Base-by-base conservation (phyloP, 495 filamentous ascomycete genomes). In the Penicillium nucicola region DNA sequence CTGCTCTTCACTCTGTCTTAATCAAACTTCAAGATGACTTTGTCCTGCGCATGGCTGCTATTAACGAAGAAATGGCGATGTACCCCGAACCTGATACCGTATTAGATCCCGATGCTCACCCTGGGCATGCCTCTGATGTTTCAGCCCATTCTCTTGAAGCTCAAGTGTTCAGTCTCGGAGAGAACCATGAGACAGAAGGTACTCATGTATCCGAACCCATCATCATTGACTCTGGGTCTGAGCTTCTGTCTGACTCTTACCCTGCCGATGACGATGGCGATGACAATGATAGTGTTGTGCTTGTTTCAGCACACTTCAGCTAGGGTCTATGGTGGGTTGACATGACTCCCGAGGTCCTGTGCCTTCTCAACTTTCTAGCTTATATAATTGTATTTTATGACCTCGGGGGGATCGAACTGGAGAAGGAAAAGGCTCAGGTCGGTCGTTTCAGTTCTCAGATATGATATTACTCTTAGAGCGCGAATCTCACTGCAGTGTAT, bases 1-100 rank as follows among this genome's bases (percentile, higher is more conserved):
- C 72, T 4, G 74, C 77, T 1, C 67, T 97, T 15, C 65, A 66
- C 5, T 69, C 69, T 15, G 93, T 89, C 78, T 63, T 97, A 45
- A 75, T 70, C 40, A 80, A 78, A 32, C 66, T 96, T 17, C 87
- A 92, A 60, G 80, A 79, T 43, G 87, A 96, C 43, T 96, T 96
- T 62, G 77, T 86, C 5, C 58, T 75, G 10, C 71, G 80, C 19
- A 93, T 96, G 89, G 74, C 78, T 48, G 74, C 77, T 14, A 78
- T 89, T 33, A 77, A 82, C 23, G 56, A 48, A 6, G 64, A 78
- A 23, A 49, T 58, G 22, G 31, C 48, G 11, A 46, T 53, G n/a
- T 53, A 45, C 1, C 35, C 15, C 10, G 40, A 42, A 20, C 55
- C 57, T 23, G 52, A 43, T 1, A 47, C 43, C 38, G 55, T 56